These are phyloP conservation scores for Dillenia suffruticosa DNA, from an alignment of 164 flowering plant genomes.

Conservation along the genomic window DNA sequence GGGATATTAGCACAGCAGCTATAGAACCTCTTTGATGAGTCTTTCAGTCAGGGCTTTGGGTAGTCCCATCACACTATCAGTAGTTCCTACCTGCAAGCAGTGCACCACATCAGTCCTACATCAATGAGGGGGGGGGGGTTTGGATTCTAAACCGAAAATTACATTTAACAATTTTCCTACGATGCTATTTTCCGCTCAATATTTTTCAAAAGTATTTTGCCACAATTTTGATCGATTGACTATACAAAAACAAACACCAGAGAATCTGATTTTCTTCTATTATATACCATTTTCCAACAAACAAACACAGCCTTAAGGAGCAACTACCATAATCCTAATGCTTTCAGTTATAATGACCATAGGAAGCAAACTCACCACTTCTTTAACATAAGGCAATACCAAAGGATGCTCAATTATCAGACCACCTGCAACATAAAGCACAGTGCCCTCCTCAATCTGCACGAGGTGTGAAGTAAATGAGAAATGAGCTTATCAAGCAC, in stretches of 20 bases:
- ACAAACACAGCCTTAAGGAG: too few relatives aligned
- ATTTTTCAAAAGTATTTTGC: too few relatives aligned
- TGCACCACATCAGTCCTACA: neutral
- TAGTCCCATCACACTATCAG: constrained; percentile 95
- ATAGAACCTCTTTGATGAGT: constrained; percentile 61
- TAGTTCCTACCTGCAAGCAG: constrained; percentile 67
- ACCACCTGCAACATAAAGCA: constrained; percentile 65
- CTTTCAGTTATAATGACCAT: neutral
- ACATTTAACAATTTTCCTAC: too few relatives aligned
- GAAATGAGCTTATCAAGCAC: too few relatives aligned
- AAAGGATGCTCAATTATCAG: constrained; percentile 64
- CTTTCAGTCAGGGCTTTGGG: constrained; percentile 71
- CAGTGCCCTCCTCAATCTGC: constrained; percentile 58
- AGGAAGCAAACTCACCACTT: constrained; percentile 59
- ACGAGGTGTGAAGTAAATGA: too few relatives aligned
- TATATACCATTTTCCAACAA: too few relatives aligned
- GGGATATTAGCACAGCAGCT: constrained; percentile 4
- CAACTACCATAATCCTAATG: neutral
- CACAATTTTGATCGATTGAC: neutral
- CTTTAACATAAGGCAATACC: constrained; percentile 59
- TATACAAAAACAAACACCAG: neutral
- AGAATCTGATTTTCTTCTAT: too few relatives aligned
- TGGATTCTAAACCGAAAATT: too few relatives aligned
- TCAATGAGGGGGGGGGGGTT: neutral
- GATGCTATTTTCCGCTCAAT: too few relatives aligned